Percentiles rank a stretch among this genome's conserved stretches.
phyloP scores from a whole-genome alignment of 306 rosid species.

The Vigna reflexopilosa region DNA sequence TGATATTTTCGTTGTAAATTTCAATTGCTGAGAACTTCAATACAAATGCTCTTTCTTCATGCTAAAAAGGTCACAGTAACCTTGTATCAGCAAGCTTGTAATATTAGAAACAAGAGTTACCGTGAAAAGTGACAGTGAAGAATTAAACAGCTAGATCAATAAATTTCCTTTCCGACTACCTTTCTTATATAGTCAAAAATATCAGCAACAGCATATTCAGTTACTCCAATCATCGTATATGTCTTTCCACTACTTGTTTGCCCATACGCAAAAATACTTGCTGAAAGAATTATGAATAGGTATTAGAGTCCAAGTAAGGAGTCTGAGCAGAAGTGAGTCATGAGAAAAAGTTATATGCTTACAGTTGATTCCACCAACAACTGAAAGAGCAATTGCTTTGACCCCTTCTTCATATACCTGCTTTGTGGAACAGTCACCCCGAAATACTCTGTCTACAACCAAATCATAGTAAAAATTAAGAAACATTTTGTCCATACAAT shows the following conservation, averaged over 20 bases:
- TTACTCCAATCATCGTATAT: conserved; percentile 87
- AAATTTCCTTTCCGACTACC: conserved; percentile 52
- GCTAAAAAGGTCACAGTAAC: conserved; percentile 55
- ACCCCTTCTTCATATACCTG: conserved; percentile 90
- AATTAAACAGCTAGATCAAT: conserved; percentile 16
- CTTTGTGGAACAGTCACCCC: conserved; percentile 78
- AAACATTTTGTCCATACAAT: conserved; percentile 14
- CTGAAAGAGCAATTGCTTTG: conserved; percentile 82
- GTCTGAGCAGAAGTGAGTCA: conserved; percentile 8
- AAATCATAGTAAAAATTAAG: conserved; percentile 43
- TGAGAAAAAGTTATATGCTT: conserved; percentile 54
- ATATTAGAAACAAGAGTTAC: conserved; percentile 15
- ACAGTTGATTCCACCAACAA: conserved; percentile 86
- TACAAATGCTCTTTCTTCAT: conserved; percentile 90
- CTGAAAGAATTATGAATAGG: conserved; percentile 57
- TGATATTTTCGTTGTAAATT: conserved; percentile 86
- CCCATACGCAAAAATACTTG: conserved; percentile 91
- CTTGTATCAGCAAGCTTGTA: conserved; percentile 19
- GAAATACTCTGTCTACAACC: conserved; percentile 79
- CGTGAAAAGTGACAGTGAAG: conserved; percentile 4
- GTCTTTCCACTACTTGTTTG: conserved; percentile 98
- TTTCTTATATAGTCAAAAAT: conserved; percentile 77
- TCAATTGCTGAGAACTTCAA: conserved; percentile 90
- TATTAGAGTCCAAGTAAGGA: conserved; percentile 29
- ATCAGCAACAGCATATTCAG: conserved; percentile 83